Conservation (phyloP, 176 grass and related monocot genomes). For the Musa acuminata region DNA sequence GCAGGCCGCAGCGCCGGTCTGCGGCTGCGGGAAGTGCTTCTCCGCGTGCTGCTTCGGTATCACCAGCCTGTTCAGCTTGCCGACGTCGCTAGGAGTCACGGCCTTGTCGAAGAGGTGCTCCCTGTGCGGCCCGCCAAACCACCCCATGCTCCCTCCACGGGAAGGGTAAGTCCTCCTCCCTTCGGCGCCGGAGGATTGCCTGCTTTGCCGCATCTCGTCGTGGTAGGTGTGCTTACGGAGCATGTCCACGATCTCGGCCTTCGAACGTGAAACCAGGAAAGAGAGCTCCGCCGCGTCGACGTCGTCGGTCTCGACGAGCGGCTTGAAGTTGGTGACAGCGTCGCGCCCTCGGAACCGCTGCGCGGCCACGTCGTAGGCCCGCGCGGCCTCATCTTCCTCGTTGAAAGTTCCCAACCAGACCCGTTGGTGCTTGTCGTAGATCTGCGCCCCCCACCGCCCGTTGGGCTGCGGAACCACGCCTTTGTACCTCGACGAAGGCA, state of each 20-base stretch:
- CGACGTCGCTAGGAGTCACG: constrained; percentile 15
- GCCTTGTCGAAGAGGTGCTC: constrained; percentile 9
- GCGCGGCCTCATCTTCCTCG: constrained; percentile 8
- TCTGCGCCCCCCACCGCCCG: constrained; percentile 23
- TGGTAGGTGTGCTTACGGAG: constrained; percentile 24
- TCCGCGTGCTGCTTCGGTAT: constrained; percentile 16
- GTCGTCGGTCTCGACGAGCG: background rate
- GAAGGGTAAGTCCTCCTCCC: background rate
- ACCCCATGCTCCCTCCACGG: background rate
- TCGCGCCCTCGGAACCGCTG: constrained; percentile 20
- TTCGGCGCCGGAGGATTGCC: background rate
- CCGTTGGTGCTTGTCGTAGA: constrained; percentile 20
- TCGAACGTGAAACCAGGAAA: constrained; percentile 9
- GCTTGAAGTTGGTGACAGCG: constrained; percentile 10
- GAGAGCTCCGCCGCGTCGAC: background rate
- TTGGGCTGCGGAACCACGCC: constrained; percentile 23
- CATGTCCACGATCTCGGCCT: constrained; percentile 22
- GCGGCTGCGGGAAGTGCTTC: constrained; percentile 13
- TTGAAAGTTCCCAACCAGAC: constrained; percentile 17
- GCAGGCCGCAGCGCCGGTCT: background rate
- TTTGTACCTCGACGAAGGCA: constrained; percentile 13
- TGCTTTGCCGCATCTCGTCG: constrained; percentile 9
- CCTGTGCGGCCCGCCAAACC: background rate
- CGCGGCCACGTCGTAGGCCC: constrained; percentile 15
- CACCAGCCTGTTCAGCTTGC: constrained; percentile 19